Conservation (phyloP, 2,329 filamentous ascomycete genomes). For the Trichoderma sp. region DNA sequence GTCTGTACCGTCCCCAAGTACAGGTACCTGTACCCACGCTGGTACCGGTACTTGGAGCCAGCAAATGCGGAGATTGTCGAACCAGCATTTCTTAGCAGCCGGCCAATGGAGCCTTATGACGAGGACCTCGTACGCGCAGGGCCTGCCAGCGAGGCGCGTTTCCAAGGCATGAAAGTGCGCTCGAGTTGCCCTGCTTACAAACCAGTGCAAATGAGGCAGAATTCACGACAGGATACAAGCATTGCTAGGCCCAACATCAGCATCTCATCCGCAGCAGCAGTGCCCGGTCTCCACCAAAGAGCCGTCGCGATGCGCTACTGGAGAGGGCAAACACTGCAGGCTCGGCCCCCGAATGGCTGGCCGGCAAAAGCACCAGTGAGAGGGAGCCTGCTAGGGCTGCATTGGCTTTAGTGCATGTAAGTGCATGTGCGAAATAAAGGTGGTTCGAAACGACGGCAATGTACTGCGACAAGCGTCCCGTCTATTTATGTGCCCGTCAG, state of each 20-base stretch:
- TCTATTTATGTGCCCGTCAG: background rate
- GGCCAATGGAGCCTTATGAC: background rate
- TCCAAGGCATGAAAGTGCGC: background rate
- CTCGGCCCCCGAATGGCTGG: background rate
- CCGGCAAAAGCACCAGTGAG: background rate
- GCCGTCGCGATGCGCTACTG: conserved; percentile 1
- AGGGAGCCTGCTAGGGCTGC: background rate
- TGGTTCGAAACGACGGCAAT: background rate
- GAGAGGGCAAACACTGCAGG: background rate
- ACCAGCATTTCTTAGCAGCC: background rate
- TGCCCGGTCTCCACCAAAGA: conserved; percentile 11
- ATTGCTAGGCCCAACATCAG: background rate
- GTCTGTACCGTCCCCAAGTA: background rate
- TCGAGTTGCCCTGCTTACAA: conserved; percentile 10
- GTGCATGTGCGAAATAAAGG: background rate
- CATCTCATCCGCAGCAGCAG: conserved; percentile 14
- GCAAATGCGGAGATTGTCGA: background rate
- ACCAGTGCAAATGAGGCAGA: conserved; percentile 15
- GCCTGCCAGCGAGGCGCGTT: background rate
- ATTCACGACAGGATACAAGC: background rate
- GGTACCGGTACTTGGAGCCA: conserved; percentile 5
- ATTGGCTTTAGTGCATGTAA: background rate
- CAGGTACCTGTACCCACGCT: background rate
- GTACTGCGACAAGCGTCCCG: background rate
- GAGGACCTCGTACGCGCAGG: background rate